Evolutionary conservation across 345 rosid species (phyloP).

Genomic region (Garcia nutans): DNA sequence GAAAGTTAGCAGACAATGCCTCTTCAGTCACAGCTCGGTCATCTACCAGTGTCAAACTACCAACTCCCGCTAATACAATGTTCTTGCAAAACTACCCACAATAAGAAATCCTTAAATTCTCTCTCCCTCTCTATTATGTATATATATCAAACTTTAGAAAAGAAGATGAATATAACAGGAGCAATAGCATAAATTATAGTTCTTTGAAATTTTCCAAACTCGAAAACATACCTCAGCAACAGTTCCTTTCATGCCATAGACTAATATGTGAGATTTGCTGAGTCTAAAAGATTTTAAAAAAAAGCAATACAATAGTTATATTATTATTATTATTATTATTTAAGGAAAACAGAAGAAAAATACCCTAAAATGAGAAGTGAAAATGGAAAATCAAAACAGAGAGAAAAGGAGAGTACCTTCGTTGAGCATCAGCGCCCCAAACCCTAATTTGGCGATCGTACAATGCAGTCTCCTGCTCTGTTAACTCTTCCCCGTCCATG

Average conservation of each 20-base stretch:
- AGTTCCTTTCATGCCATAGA: conserved; percentile 80
- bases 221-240: conserved; percentile 64
- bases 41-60: conserved; percentile 82
- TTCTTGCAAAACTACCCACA: conserved; percentile 87
- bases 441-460: conserved; percentile 98
- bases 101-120: neutral
- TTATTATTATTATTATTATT: no score
- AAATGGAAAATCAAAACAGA: neutral
- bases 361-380: neutral
- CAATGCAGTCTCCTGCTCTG: conserved; percentile 93
- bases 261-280: conserved; percentile 81
- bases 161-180: no score
- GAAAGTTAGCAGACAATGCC: conserved; percentile 66
- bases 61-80: conserved; percentile 91
- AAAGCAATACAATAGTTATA: neutral
- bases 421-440: conserved; percentile 98
- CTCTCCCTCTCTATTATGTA: no score
- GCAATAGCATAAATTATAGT: no score
- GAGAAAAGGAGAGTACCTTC: conserved; percentile 46
- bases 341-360: neutral
- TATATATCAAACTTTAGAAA: no score
- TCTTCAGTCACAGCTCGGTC: conserved; percentile 61
- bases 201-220: neutral
- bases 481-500: conserved; percentile 89
- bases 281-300: conserved; percentile 43